Conservation (phyloP, 192 early-diverging fungal species). For the Gigaspora rosea region DNA sequence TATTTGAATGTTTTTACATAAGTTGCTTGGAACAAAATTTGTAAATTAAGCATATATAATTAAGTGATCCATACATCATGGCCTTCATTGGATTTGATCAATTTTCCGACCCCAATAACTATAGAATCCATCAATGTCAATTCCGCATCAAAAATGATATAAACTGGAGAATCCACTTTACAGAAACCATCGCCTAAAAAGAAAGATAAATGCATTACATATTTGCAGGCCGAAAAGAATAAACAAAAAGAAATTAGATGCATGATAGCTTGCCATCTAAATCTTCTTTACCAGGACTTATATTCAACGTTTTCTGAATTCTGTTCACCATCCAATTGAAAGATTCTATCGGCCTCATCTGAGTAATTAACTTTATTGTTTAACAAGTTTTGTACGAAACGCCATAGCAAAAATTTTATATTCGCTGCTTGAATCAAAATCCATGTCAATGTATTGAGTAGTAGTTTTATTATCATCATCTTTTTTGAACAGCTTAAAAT, state of each 20-base stretch:
- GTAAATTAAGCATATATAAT: too few species aligned
- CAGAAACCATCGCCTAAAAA: background rate
- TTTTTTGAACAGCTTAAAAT: background rate
- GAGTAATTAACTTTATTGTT: background rate
- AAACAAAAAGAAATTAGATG: background rate
- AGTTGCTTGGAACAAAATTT: background rate
- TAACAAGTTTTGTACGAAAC: slow-evolving; percentile 11
- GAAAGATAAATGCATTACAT: background rate
- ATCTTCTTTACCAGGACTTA: background rate
- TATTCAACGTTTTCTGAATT: background rate
- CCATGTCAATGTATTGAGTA: background rate
- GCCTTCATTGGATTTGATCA: background rate
- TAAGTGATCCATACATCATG: background rate
- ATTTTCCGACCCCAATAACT: background rate
- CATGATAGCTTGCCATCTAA: background rate
- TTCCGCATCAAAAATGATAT: slow-evolving; percentile 9
- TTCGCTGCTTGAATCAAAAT: slow-evolving; percentile 7
- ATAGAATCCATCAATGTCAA: slow-evolving; percentile 17
- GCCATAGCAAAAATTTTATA: background rate
- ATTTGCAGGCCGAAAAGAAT: background rate
- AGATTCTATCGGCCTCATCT: background rate
- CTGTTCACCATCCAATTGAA: slow-evolving; percentile 13
- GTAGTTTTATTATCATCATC: background rate
- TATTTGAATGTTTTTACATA: background rate
- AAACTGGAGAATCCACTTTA: background rate